These are phyloP conservation scores for Onygena corvina DNA, from an alignment of 2,329 filamentous ascomycete genomes.

Conservation along the genomic window DNA sequence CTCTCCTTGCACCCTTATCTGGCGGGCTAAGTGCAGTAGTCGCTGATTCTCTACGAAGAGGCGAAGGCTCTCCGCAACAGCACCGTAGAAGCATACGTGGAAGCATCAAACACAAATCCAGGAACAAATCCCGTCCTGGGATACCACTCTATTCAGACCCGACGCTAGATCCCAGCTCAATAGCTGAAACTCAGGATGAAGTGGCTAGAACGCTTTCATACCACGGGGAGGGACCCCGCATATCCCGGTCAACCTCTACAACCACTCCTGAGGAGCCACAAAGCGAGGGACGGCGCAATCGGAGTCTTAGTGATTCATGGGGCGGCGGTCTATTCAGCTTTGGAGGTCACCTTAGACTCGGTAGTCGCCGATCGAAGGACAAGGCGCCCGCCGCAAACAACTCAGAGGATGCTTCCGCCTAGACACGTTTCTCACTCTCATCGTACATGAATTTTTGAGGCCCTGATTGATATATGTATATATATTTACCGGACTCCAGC, in stretches of 20 bases:
- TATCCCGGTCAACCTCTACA: conserved; percentile 3
- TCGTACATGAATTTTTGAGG: not conserved
- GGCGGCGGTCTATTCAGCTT: conserved; percentile 10
- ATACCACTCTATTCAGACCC: not conserved
- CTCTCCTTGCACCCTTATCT: conserved; percentile 49
- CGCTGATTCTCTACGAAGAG: conserved; percentile 51
- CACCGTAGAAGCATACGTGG: not conserved
- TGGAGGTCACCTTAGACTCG: conserved; percentile 8
- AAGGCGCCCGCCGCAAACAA: not conserved
- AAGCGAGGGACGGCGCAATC: conserved; percentile 3
- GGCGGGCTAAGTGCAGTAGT: conserved; percentile 46
- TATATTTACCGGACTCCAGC: not conserved
- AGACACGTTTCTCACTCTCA: not conserved
- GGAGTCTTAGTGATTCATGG: conserved; percentile 13
- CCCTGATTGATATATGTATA: not conserved
- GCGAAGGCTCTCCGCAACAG: conserved; percentile 33
- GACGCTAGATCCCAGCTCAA: not conserved
- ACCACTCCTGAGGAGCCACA: not conserved
- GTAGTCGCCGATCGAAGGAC: conserved; percentile 9
- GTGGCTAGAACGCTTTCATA: not conserved
- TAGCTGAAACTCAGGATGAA: not conserved
- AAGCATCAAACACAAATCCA: not conserved
- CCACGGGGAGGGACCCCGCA: not conserved
- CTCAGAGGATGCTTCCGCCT: not conserved
- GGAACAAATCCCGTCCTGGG: not conserved